phyloP scores from a whole-genome alignment of 495 filamentous ascomycete genomes.

The Hyaloscypha variabilis region DNA sequence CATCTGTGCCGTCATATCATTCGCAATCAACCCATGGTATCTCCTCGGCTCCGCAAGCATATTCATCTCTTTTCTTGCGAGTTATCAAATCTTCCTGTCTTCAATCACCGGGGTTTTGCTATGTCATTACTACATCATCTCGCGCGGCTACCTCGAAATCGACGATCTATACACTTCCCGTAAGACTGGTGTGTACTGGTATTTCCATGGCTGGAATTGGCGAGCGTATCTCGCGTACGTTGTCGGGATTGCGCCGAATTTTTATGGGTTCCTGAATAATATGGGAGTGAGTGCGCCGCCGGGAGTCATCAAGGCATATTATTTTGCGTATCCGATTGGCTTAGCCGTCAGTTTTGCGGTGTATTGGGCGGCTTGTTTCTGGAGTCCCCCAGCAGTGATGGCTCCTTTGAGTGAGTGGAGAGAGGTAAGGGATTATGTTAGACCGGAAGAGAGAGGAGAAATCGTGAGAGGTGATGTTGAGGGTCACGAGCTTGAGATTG shows the following conservation, averaged over 20 bases:
- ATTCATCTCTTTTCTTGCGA: slow-evolving; percentile 53
- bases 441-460: slow-evolving; percentile 27
- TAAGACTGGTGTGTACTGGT: slow-evolving; percentile 43
- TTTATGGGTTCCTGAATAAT: slow-evolving; percentile 42
- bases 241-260: slow-evolving; percentile 36
- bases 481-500: too few relatives aligned
- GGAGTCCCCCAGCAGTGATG: slow-evolving; percentile 27
- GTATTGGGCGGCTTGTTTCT: slow-evolving; percentile 31
- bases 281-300: slow-evolving; percentile 40
- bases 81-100: slow-evolving; percentile 52
- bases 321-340: slow-evolving; percentile 39
- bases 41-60: slow-evolving; percentile 50
- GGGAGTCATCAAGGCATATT: slow-evolving; percentile 39
- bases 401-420: slow-evolving; percentile 34
- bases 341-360: slow-evolving; percentile 34
- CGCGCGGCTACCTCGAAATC: slow-evolving; percentile 40
- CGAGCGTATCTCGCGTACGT: slow-evolving; percentile 42
- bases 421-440: slow-evolving; percentile 39
- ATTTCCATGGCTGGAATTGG: slow-evolving; percentile 44
- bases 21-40: slow-evolving; percentile 55
- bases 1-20: slow-evolving; percentile 44
- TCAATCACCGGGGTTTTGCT: slow-evolving; percentile 37
- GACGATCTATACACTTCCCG: slow-evolving; percentile 40
- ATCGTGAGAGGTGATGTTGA: slow-evolving; percentile 4
- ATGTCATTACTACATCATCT: slow-evolving; percentile 43